Evolutionary conservation across 371 early-diverging fungal species (phyloP), one percentile per base, ranked within the genome.

Genomic region (Syncephalastrum contaminatum): DNA sequence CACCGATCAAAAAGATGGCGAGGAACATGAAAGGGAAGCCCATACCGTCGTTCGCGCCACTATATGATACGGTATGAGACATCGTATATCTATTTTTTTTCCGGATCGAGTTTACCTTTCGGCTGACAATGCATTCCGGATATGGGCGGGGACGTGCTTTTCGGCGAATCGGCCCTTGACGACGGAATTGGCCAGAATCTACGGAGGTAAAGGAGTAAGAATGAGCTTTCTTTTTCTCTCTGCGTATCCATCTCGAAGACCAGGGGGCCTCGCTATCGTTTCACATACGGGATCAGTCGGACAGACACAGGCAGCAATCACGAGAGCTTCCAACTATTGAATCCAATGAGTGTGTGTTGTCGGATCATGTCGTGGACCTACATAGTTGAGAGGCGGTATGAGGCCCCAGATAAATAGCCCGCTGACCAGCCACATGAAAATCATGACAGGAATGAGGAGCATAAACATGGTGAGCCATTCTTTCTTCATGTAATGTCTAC

Each of bases 91-190:
- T 44, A 5, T 44, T 44, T 7, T 44, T n/a, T 44, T 44, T 51
- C 44, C 39, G 20, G 19, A 22, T 1, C 30, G 13, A 30, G 10
- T 13, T 48, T 69, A 81, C 80, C 81, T 85, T 71, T 99, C 99
- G 15, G 92, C 93, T 0, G 93, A 87, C 19, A 99, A 67, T 12
- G 97, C 75, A 65, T 93, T 78, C 51, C 97, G 88, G n/a, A 98
- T 80, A 53, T 90, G 75, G 20, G 81, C 67, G 0, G 97, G 93
- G 18, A 99, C 91, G 61, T 96, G 87, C 57, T 87, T 86, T 64
- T 93, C 94, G 10, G 99, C 97, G 83, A 96, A 98, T 44, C 88
- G 82, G 20, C 99, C 98, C 68, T 94, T 94, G 24, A 98, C 88
- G 7, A 98, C 92, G 15, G 93, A 89, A 79, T 94, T 95, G 50